Conservation (phyloP, 106 monocot species). For the Ottelia alismoides region DNA sequence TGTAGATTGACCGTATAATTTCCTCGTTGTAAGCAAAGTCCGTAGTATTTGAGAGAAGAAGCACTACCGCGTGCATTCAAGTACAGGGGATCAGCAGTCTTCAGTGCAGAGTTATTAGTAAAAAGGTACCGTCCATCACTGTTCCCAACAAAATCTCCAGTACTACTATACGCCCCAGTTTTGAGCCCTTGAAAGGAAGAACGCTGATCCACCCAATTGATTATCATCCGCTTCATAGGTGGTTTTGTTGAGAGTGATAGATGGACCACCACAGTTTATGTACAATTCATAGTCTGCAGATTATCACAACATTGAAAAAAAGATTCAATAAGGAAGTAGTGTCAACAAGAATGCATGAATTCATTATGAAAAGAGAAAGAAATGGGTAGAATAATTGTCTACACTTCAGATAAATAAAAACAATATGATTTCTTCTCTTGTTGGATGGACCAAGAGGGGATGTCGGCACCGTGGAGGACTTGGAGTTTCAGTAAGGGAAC, state of each 20-base stretch:
- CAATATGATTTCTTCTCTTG: too few relatives aligned
- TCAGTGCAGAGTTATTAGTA: conserved; percentile 16
- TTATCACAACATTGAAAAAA: too few relatives aligned
- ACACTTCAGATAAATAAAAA: too few relatives aligned
- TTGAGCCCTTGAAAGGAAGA: conserved; percentile 7
- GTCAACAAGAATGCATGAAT: too few relatives aligned
- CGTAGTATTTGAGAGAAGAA: conserved; percentile 40
- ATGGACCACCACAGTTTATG: conserved; percentile 49
- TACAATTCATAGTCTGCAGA: conserved; percentile 45
- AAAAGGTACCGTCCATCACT: conserved; percentile 13
- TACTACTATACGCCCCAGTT: conserved; percentile 49
- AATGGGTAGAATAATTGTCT: too few relatives aligned
- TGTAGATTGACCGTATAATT: conserved; percentile 33
- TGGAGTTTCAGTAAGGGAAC: too few relatives aligned
- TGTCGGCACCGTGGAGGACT: too few relatives aligned
- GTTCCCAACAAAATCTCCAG: conserved; percentile 26
- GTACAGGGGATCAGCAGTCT: conserved; percentile 25
- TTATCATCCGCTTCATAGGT: conserved; percentile 21
- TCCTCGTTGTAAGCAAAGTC: conserved; percentile 40
- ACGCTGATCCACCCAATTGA: conserved; percentile 17
- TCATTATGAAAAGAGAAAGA: too few relatives aligned
- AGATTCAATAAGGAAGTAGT: too few relatives aligned
- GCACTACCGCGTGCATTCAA: conserved; percentile 30
- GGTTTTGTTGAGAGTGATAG: conserved; percentile 11
- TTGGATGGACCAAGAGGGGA: too few relatives aligned